A percentile compares a stretch with the other conserved stretches of the same genome.
Conservation (phyloP, 2,329 filamentous ascomycete genomes). For the Sphaerostilbella broomeana region DNA sequence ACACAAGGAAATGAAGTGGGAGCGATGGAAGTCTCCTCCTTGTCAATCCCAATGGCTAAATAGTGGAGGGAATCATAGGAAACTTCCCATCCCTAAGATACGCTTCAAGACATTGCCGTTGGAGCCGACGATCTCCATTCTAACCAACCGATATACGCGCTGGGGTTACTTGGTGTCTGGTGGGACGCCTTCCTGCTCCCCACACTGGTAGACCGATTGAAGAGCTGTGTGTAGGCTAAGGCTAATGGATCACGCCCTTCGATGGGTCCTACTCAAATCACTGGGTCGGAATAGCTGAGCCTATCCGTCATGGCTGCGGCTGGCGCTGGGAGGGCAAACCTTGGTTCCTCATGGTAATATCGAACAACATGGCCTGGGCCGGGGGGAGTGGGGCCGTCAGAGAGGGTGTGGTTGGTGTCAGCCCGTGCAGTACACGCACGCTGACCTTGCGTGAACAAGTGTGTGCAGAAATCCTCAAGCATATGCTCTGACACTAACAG, state of each 20-base stretch:
- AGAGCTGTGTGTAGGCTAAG: slow-evolving; percentile 1
- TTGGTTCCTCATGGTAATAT: too few relatives aligned
- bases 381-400: slow-evolving; percentile 9
- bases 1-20: slow-evolving; percentile 5
- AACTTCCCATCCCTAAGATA: too few relatives aligned
- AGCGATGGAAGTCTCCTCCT: too few relatives aligned
- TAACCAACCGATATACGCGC: slow-evolving; percentile 15
- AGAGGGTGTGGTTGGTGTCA: slow-evolving; percentile 8
- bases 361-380: slow-evolving; percentile 11
- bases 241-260: slow-evolving; percentile 21
- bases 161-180: slow-evolving; percentile 9
- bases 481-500: too few relatives aligned
- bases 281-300: slow-evolving; percentile 29
- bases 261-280: slow-evolving; percentile 24
- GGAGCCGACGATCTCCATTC: slow-evolving; percentile 14
- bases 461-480: too few relatives aligned
- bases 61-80: too few relatives aligned
- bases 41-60: too few relatives aligned
- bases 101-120: not conserved
- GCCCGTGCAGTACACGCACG: slow-evolving; percentile 11
- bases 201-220: slow-evolving; percentile 3
- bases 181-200: slow-evolving; percentile 8
- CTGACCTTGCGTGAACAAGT: slow-evolving; percentile 3
- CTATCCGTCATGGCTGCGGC: slow-evolving; percentile 28
- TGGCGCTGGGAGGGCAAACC: slow-evolving; percentile 16